Evolutionary conservation across 2,329 filamentous ascomycete species (phyloP).

Genomic region (Mycosphaerella sp.): DNA sequence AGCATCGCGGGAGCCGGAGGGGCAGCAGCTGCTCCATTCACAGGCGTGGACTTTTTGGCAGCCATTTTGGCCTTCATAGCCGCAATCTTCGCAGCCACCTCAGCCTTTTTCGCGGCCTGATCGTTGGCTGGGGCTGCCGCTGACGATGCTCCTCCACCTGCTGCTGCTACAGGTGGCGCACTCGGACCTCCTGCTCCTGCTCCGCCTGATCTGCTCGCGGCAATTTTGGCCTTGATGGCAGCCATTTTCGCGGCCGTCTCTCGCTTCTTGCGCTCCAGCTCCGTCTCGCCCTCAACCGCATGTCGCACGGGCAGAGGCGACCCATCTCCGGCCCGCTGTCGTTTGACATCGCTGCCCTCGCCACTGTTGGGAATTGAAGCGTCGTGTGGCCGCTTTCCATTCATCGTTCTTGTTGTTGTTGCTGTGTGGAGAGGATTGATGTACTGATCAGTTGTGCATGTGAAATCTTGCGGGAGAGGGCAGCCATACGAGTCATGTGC

Average conservation of each 20-base stretch:
- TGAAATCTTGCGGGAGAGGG: not conserved
- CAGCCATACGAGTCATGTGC: not conserved
- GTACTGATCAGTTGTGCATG: too few relatives aligned
- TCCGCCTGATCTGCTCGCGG: conserved; percentile 24
- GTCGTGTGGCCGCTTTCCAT: conserved; percentile 40
- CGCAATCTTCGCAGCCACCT: conserved; percentile 31
- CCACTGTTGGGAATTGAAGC: conserved; percentile 26
- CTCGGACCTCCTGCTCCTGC: conserved; percentile 10
- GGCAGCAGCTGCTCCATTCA: conserved; percentile 18
- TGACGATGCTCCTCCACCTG: not conserved
- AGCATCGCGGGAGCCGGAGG: conserved; percentile 24
- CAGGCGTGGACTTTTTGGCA: conserved; percentile 22
- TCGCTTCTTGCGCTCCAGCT: conserved; percentile 32
- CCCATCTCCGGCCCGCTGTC: conserved; percentile 36
- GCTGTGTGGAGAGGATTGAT: not conserved
- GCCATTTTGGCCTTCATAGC: conserved; percentile 33
- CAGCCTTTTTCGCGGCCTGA: conserved; percentile 28
- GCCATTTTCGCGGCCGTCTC: conserved; percentile 33
- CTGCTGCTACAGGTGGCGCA: conserved; percentile 6
- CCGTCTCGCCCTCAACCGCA: conserved; percentile 19
- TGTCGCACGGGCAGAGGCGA: conserved; percentile 30
- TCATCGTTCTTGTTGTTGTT: conserved; percentile 18
- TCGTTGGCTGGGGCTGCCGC: conserved; percentile 19
- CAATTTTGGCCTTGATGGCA: conserved; percentile 33
- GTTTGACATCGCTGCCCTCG: conserved; percentile 38